These are phyloP conservation scores for Papiliotrema terrestris DNA, from an alignment of 1,284 basidiomycete species.

Conservation along the genomic window DNA sequence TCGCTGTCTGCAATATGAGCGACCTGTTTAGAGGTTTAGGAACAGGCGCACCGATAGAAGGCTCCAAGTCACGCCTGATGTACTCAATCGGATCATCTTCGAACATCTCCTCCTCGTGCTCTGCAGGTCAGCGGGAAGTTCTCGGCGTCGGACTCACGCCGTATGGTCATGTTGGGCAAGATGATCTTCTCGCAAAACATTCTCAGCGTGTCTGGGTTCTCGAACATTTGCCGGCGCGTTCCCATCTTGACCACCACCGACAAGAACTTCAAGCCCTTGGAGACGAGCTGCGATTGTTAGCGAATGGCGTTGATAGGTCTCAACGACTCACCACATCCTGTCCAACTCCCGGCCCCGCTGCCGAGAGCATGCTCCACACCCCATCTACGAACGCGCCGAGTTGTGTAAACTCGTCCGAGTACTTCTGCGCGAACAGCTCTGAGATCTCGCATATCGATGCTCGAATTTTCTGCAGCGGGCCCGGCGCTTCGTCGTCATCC, in stretches of 20 bases:
- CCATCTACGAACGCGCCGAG: conserved; percentile 79
- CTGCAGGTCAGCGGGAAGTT: conserved; percentile 33
- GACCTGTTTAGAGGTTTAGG: background rate
- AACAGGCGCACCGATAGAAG: conserved; percentile 38
- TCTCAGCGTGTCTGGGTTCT: conserved; percentile 67
- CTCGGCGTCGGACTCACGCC: conserved; percentile 51
- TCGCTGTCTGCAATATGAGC: conserved; percentile 51
- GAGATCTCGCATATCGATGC: conserved; percentile 87
- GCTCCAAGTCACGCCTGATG: conserved; percentile 76
- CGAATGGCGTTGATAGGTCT: background rate
- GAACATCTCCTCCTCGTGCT: conserved; percentile 91
- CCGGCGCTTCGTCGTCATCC: conserved; percentile 79
- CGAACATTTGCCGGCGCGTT: conserved; percentile 64
- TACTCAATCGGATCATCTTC: conserved; percentile 97
- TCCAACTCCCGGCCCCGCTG: conserved; percentile 58
- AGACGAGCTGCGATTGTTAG: conserved; percentile 63
- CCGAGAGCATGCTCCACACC: conserved; percentile 87
- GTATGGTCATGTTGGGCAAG: conserved; percentile 82
- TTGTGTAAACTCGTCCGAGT: conserved; percentile 79
- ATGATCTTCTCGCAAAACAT: conserved; percentile 86
- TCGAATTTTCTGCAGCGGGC: conserved; percentile 79
- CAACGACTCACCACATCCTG: conserved; percentile 68
- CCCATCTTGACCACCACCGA: conserved; percentile 87
- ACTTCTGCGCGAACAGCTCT: conserved; percentile 89
- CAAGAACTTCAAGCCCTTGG: conserved; percentile 88